A percentile compares a stretch with the other conserved stretches of the same genome.
These are phyloP conservation scores for Gossypium stocksii DNA, from an alignment of 345 rosid species.

Conservation along the genomic window DNA sequence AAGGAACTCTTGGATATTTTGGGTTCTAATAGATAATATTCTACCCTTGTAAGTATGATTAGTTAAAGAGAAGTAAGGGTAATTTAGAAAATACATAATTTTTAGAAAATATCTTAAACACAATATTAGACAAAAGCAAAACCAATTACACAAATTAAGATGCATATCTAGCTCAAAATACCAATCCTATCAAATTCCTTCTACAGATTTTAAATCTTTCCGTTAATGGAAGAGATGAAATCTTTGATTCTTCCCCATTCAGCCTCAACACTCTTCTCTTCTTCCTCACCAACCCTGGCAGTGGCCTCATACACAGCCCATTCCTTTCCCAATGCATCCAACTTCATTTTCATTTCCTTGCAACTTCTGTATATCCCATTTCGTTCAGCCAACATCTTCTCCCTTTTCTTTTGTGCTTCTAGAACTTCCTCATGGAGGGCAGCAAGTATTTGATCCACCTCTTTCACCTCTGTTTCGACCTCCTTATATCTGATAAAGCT, in stretches of 20 bases:
- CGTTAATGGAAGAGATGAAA: not conserved
- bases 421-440: not conserved
- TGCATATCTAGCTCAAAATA: not conserved
- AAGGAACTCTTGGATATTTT: too few species aligned
- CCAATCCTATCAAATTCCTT: too few species aligned
- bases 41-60: too few species aligned
- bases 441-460: not conserved
- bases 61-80: not conserved
- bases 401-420: too few species aligned
- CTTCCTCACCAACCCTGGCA: not conserved
- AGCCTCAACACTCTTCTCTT: not conserved
- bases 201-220: not conserved
- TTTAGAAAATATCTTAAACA: not conserved
- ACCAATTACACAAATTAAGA: not conserved
- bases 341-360: not conserved
- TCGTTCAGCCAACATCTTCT: not conserved
- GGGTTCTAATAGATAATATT: too few species aligned
- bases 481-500: not conserved
- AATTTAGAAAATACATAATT: not conserved
- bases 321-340: not conserved
- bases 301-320: constrained; percentile 5
- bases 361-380: not conserved
- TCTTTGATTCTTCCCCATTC: not conserved
- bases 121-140: too few species aligned
- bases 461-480: not conserved